Conservation (phyloP, 805 yeast genomes). For the Myxozyma udenii region DNA sequence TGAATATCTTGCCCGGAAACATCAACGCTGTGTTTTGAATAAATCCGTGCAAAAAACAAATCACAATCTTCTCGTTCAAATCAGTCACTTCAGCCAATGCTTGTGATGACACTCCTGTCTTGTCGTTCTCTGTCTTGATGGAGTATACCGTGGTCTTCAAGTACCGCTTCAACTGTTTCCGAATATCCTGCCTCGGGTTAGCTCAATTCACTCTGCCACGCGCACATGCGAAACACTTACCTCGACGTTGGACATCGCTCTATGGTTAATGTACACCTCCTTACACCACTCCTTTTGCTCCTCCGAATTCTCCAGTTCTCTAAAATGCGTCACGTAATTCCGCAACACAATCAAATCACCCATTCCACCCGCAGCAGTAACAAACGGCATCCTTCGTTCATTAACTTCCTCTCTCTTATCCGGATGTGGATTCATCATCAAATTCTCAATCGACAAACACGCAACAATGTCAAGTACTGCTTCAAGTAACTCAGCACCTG, state of each 20-base stretch:
- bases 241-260: slow-evolving; percentile 70
- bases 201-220: no score
- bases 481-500: slow-evolving; percentile 33
- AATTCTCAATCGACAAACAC: slow-evolving; percentile 88
- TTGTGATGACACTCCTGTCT: not conserved
- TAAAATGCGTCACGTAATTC: slow-evolving; percentile 64
- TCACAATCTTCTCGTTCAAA: slow-evolving; percentile 52
- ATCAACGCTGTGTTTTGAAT: slow-evolving; percentile 90
- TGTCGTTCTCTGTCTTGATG: slow-evolving; percentile 28
- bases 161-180: slow-evolving; percentile 61
- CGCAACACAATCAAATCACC: slow-evolving; percentile 79
- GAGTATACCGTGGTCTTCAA: slow-evolving; percentile 2
- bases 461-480: slow-evolving; percentile 86
- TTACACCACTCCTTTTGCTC: slow-evolving; percentile 82
- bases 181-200: slow-evolving; percentile 61
- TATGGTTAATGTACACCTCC: slow-evolving; percentile 67
- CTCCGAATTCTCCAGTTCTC: slow-evolving; percentile 43
- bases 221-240: no score
- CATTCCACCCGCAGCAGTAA: slow-evolving; percentile 71
- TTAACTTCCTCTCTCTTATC: slow-evolving; percentile 83
- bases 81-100: not conserved
- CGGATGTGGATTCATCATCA: slow-evolving; percentile 72
- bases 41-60: slow-evolving; percentile 79
- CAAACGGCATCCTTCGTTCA: slow-evolving; percentile 63
- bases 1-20: slow-evolving; percentile 87